Percentiles rank a stretch among this genome's conserved stretches.
Conservation (phyloP, 805 yeast species). For the Cyberlindnera bimundalis region DNA sequence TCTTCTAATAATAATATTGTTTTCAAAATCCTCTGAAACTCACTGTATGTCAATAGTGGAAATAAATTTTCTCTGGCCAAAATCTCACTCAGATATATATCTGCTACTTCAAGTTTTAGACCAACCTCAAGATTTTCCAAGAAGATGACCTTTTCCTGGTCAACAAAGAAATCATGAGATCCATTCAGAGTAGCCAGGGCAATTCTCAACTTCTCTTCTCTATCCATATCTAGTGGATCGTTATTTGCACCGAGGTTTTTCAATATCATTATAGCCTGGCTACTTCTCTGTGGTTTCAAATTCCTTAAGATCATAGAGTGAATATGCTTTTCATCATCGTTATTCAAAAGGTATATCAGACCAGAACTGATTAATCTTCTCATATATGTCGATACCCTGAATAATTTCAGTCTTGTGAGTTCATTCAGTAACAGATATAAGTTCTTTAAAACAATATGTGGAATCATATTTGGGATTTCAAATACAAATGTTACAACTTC, state of each 20-base stretch:
- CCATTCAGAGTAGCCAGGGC: conserved; percentile 33
- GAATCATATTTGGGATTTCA: conserved; percentile 29
- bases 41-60: conserved; percentile 36
- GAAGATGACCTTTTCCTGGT: conserved; percentile 20
- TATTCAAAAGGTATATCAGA: conserved; percentile 57
- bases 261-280: conserved; percentile 53
- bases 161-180: conserved; percentile 23
- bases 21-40: conserved; percentile 24
- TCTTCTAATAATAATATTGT: conserved; percentile 18
- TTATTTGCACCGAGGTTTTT: conserved; percentile 28
- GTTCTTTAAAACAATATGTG: conserved; percentile 30
- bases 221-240: neutral
- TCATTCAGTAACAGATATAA: conserved; percentile 45
- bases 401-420: conserved; percentile 37
- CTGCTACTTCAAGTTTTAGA: conserved; percentile 34
- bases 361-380: conserved; percentile 86
- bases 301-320: conserved; percentile 58
- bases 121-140: conserved; percentile 26
- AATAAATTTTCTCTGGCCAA: conserved; percentile 31
- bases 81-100: conserved; percentile 27
- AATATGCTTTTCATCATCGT: conserved; percentile 45
- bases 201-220: conserved; percentile 33
- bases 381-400: conserved; percentile 57
- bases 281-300: conserved; percentile 50
- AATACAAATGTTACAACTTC: conserved; percentile 34